Evolutionary conservation across 1,284 basidiomycete genomes (phyloP), one percentile per base, ranked within the genome.

Genomic region (Cryptococcus sp.): DNA sequence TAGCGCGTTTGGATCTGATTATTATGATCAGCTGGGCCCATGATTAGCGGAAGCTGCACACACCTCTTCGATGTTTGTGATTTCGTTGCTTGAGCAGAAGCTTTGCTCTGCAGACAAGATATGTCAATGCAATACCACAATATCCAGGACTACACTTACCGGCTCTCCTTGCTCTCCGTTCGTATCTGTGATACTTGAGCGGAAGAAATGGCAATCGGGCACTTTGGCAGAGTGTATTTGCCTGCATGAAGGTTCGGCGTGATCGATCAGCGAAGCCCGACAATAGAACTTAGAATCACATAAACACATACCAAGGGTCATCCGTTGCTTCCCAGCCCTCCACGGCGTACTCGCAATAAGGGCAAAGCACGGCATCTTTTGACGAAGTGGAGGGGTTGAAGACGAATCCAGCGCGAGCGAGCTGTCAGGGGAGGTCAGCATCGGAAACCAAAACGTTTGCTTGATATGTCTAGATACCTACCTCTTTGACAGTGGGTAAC

Each of bases 351-450:
- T 84, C 80, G 72, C 91, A 93, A 66, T 91, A 89, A 2, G 91
- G 80, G 72, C 91, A 93, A 0, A 84, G 84, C 0, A 85, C 89
- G 0, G 85, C 84, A 71, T 93, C 91, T 25, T 65, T 61, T 58
- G 89, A 87, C 2, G 83, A 85, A 3, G 79, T 66, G 13, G 79
- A 73, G 0, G 89, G 88, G 1, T 85, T 86, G 67, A 83, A 90
- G 0, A 89, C 82, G 66, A 93, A 93, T 4, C 91, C 91, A 1
- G 89, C 89, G 63, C 84, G 84, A 0, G 91, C 88, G 82, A 93
- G 86, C 91, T 93, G 13, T 40, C 29, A 7, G 29, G 2, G 29
- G 29, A 10, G 2, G 8, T 34, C 29, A 34, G 29, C 29, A 10
- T 34, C 29, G 56, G n/a, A 1, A 46, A 43, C 62, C 26, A 65